These are phyloP conservation scores for Glycine soja DNA, from an alignment of 306 rosid species.

Conservation along the genomic window DNA sequence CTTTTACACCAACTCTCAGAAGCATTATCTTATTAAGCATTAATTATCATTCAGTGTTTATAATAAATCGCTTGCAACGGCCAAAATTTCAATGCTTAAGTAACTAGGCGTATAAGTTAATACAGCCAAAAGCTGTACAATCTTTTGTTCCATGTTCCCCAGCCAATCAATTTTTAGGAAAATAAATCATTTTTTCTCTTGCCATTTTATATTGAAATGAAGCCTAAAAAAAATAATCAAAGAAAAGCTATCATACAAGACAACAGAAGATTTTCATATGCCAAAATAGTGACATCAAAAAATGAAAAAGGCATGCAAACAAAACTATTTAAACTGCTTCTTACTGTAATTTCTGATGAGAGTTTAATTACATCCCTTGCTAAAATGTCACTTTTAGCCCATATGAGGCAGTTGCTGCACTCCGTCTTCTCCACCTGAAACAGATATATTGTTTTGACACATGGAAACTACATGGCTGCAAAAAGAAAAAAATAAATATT, in stretches of 20 bases:
- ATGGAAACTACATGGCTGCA: not conserved
- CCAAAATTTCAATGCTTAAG: not conserved
- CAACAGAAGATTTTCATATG: conserved; percentile 6
- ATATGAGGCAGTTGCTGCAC: conserved; percentile 78
- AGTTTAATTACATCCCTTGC: conserved; percentile 81
- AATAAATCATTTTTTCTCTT: not conserved
- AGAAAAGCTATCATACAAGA: conserved; percentile 26
- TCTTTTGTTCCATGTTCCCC: conserved; percentile 26
- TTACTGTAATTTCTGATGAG: conserved; percentile 70
- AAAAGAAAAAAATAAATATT: conserved; percentile 11
- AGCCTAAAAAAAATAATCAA: conserved; percentile 4
- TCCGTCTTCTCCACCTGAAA: conserved; percentile 75
- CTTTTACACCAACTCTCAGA: too few species aligned
- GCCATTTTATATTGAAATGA: conserved; percentile 34
- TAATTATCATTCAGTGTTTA: conserved; percentile 7
- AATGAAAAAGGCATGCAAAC: conserved; percentile 25
- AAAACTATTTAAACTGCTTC: conserved; percentile 23
- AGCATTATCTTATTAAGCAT: not conserved
- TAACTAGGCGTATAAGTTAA: not conserved
- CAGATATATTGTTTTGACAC: conserved; percentile 17
- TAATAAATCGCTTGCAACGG: conserved; percentile 1
- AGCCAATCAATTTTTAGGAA: not conserved
- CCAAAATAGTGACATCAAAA: conserved; percentile 14
- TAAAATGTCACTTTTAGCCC: conserved; percentile 90
- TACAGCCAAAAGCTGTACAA: conserved; percentile 20